Conservation (phyloP, 495 filamentous ascomycete species). For the Xylaria cubensis region DNA sequence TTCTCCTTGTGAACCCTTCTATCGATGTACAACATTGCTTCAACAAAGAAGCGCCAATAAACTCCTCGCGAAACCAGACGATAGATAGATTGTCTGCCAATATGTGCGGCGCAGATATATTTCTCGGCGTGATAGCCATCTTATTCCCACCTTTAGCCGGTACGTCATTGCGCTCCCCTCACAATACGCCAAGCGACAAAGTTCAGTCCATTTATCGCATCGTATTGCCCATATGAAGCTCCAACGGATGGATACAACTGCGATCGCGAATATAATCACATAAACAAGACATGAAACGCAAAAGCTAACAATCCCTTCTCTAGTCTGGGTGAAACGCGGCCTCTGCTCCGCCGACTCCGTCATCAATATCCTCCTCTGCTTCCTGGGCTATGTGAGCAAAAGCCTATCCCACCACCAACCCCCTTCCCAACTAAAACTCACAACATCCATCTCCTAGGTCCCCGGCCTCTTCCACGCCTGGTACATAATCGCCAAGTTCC, state of each 20-base stretch:
- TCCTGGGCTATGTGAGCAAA: constrained; percentile 72
- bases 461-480: constrained; percentile 93
- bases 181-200: constrained; percentile 1
- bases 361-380: constrained; percentile 93
- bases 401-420: background rate
- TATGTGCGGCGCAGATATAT: constrained; percentile 76
- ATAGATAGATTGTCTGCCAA: background rate
- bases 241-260: background rate
- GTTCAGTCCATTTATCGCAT: constrained; percentile 5
- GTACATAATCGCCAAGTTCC: constrained; percentile 96
- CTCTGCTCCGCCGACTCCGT: constrained; percentile 92
- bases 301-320: constrained; percentile 33
- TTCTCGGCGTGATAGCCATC: constrained; percentile 85
- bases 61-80: background rate
- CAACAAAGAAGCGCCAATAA: background rate
- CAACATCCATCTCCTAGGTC: constrained; percentile 48
- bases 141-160: constrained; percentile 94
- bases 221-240: background rate
- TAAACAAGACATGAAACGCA: constrained; percentile 29
- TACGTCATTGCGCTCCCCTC: constrained; percentile 54
- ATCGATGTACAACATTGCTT: background rate
- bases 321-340: constrained; percentile 95
- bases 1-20: background rate
- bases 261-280: background rate
- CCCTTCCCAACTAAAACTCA: background rate